These are phyloP conservation scores for Colletotrichum tanaceti DNA, from an alignment of 2,329 filamentous ascomycete species.

Conservation along the genomic window DNA sequence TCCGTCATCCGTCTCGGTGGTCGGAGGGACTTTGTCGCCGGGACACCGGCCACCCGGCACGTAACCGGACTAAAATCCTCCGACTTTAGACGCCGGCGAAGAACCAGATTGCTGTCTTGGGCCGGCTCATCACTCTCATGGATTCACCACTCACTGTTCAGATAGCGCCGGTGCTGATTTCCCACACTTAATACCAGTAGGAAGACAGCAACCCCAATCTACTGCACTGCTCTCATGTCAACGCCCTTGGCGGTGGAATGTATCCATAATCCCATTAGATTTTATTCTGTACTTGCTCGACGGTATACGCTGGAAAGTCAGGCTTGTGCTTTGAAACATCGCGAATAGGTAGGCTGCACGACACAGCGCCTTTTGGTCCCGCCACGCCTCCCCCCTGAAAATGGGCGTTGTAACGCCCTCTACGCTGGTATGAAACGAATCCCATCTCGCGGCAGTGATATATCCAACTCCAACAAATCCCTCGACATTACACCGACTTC, in stretches of 20 bases:
- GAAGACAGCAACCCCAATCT: not conserved
- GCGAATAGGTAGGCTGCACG: not conserved
- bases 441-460: slow-evolving; percentile 7
- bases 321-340: not conserved
- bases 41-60: slow-evolving; percentile 16
- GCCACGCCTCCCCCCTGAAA: slow-evolving; percentile 6
- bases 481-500: slow-evolving; percentile 7
- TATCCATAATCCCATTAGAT: not conserved
- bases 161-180: too few relatives aligned
- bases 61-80: slow-evolving; percentile 3
- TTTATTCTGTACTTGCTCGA: not conserved
- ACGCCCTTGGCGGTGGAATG: not conserved
- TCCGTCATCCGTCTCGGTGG: not conserved
- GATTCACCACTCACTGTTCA: not conserved
- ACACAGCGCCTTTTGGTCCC: not conserved
- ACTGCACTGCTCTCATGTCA: too few relatives aligned
- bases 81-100: not conserved
- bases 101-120: too few relatives aligned
- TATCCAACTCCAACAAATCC: slow-evolving; percentile 7
- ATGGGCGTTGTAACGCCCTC: slow-evolving; percentile 8
- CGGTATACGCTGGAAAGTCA: too few relatives aligned
- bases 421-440: slow-evolving; percentile 4
- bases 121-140: not conserved
- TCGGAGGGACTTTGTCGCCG: slow-evolving; percentile 22
- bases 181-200: too few relatives aligned